phyloP scores from a whole-genome alignment of 306 rosid genomes.

The Fagus crenata region DNA sequence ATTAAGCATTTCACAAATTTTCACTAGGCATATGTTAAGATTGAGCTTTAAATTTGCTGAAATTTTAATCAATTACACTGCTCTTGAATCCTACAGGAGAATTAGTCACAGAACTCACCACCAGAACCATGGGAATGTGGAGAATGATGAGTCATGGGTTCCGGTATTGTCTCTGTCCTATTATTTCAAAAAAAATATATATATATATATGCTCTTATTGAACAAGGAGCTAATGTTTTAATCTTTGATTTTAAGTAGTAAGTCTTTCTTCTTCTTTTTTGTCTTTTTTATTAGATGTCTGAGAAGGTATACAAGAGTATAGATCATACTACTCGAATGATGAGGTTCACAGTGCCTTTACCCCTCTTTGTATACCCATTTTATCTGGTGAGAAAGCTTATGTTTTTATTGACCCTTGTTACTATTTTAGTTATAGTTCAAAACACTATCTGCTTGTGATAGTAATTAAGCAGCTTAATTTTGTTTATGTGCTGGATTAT shows the following conservation, averaged over 20 bases:
- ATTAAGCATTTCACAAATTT: slow-evolving; percentile 1
- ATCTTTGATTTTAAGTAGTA: slow-evolving; percentile 8
- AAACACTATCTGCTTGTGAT: not conserved
- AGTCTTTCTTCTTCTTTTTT: not conserved
- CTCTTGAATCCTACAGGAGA: slow-evolving; percentile 58
- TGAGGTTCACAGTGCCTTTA: slow-evolving; percentile 78
- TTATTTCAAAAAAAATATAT: not conserved
- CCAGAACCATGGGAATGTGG: slow-evolving; percentile 96
- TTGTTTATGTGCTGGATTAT: slow-evolving; percentile 16
- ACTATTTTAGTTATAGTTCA: not conserved
- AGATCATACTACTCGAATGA: slow-evolving; percentile 40
- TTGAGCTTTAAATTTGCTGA: slow-evolving; percentile 8
- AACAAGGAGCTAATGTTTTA: not conserved
- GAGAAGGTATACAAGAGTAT: slow-evolving; percentile 67
- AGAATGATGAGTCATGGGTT: slow-evolving; percentile 96
- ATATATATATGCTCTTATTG: not conserved
- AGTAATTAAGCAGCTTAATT: not conserved
- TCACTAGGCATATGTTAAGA: not conserved
- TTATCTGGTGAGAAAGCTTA: slow-evolving; percentile 64
- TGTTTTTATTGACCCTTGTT: not conserved
- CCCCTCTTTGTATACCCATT: slow-evolving; percentile 85
- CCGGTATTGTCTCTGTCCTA: slow-evolving; percentile 46
- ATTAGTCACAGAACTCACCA: slow-evolving; percentile 96
- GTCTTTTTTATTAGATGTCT: slow-evolving; percentile 53
- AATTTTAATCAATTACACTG: not conserved